A percentile compares a stretch with the other conserved stretches of the same genome.
Evolutionary conservation across 2,329 filamentous ascomycete species (phyloP).

Genomic region (Colletotrichum viniferum): DNA sequence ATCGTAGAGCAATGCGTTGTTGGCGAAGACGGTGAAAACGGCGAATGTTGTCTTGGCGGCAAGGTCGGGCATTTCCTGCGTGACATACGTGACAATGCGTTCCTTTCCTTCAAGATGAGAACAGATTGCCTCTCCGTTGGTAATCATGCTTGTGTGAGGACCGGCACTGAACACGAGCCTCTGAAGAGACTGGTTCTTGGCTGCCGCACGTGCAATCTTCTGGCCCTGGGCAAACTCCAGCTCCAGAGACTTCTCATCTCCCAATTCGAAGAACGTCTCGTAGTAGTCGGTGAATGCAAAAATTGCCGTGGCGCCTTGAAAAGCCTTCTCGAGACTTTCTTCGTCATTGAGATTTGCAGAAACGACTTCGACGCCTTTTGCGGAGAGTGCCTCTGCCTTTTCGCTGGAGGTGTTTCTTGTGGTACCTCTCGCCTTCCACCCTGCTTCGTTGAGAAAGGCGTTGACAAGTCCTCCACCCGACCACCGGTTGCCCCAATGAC

Average conservation of each 20-base stretch:
- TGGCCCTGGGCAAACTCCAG: neutral
- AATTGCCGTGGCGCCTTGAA: slow-evolving; percentile 25
- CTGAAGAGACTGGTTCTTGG: neutral
- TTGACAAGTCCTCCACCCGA: slow-evolving; percentile 34
- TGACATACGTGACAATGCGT: neutral
- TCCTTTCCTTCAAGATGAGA: neutral
- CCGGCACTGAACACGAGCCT: neutral
- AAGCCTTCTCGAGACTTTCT: slow-evolving; percentile 40
- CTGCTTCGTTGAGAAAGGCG: slow-evolving; percentile 29
- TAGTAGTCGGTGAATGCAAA: neutral
- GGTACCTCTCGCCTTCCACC: slow-evolving; percentile 31
- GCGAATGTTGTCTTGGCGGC: neutral
- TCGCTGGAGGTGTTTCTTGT: slow-evolving; percentile 32
- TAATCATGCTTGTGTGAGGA: neutral
- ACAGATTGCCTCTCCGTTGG: neutral
- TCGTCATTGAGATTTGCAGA: slow-evolving; percentile 45
- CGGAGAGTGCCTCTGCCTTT: slow-evolving; percentile 29
- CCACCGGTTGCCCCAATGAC: slow-evolving; percentile 35
- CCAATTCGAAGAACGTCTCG: neutral
- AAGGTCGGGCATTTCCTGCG: neutral
- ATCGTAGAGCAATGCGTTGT: neutral
- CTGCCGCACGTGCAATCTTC: neutral
- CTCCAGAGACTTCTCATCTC: neutral
- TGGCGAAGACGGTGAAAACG: neutral
- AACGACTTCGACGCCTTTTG: slow-evolving; percentile 32